phyloP scores from a whole-genome alignment of 805 yeast species.

The Brettanomyces anomalus region DNA sequence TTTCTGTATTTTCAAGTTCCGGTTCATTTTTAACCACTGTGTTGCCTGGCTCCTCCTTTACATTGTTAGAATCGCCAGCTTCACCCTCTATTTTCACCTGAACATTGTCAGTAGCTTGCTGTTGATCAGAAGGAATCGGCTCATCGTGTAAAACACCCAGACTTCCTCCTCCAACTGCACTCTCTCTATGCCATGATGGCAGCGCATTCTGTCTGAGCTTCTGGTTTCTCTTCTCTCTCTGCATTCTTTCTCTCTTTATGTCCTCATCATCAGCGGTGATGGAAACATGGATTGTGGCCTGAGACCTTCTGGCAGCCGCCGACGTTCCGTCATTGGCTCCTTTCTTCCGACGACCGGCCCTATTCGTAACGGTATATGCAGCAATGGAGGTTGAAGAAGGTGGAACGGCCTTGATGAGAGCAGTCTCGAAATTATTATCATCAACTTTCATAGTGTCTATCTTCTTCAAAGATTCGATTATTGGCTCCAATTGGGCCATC shows the following conservation, averaged over 20 bases:
- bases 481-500: conserved; percentile 85
- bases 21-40: conserved; percentile 9
- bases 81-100: background rate
- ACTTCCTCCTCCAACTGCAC: conserved; percentile 72
- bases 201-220: conserved; percentile 83
- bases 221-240: conserved; percentile 59
- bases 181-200: conserved; percentile 92
- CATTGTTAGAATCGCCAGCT: conserved; percentile 11
- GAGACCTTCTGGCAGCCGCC: conserved; percentile 38
- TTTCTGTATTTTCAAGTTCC: conserved; percentile 4
- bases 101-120: background rate
- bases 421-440: conserved; percentile 83
- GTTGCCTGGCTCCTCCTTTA: conserved; percentile 1
- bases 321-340: conserved; percentile 18
- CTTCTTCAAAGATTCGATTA: conserved; percentile 72
- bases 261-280: conserved; percentile 84
- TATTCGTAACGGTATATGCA: conserved; percentile 54
- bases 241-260: conserved; percentile 49
- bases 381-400: conserved; percentile 66
- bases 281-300: conserved; percentile 83
- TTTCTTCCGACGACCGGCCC: conserved; percentile 17
- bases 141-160: conserved; percentile 31
- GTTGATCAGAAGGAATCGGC: background rate
- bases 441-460: conserved; percentile 74
- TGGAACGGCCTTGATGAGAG: conserved; percentile 76